A percentile compares a stretch with the other conserved stretches of the same genome.
Evolutionary conservation across 768 basidiomycete species (phyloP).

Genomic region (Serendipita indica): DNA sequence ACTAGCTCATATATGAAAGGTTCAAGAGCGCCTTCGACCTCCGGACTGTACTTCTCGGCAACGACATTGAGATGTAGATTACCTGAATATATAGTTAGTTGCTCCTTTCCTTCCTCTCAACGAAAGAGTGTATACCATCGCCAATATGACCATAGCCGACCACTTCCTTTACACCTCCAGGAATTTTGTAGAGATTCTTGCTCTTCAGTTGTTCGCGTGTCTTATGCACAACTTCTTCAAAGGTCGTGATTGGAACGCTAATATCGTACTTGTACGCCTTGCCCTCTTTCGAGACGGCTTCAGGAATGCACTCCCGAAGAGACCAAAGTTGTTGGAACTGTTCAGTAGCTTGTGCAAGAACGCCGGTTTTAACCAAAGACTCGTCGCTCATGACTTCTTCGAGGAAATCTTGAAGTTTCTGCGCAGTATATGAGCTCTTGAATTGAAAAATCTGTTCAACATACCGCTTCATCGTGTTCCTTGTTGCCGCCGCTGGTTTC

Average conservation of each 20-base stretch:
- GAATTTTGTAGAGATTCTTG: slow-evolving; percentile 37
- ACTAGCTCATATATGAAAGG: slow-evolving; percentile 92
- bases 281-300: slow-evolving; percentile 85
- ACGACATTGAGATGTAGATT: slow-evolving; percentile 90
- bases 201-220: slow-evolving; percentile 52
- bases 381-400: slow-evolving; percentile 62
- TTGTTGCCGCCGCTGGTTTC: slow-evolving; percentile 89
- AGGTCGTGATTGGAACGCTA: slow-evolving; percentile 70
- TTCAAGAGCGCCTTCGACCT: slow-evolving; percentile 77
- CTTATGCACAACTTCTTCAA: slow-evolving; percentile 75
- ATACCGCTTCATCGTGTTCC: slow-evolving; percentile 87
- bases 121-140: slow-evolving; percentile 46
- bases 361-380: slow-evolving; percentile 75
- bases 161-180: slow-evolving; percentile 65
- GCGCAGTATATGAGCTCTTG: slow-evolving; percentile 5
- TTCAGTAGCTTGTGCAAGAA: slow-evolving; percentile 75
- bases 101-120: neutral
- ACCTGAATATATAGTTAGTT: slow-evolving; percentile 30
- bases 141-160: slow-evolving; percentile 95
- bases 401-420: slow-evolving; percentile 78
- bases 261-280: slow-evolving; percentile 96
- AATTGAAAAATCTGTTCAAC: slow-evolving; percentile 12
- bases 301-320: slow-evolving; percentile 80
- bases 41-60: slow-evolving; percentile 64
- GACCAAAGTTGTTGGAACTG: slow-evolving; percentile 88